Evolutionary conservation across 176 grass and related monocot genomes (phyloP).

Genomic region (Avena insularis): DNA sequence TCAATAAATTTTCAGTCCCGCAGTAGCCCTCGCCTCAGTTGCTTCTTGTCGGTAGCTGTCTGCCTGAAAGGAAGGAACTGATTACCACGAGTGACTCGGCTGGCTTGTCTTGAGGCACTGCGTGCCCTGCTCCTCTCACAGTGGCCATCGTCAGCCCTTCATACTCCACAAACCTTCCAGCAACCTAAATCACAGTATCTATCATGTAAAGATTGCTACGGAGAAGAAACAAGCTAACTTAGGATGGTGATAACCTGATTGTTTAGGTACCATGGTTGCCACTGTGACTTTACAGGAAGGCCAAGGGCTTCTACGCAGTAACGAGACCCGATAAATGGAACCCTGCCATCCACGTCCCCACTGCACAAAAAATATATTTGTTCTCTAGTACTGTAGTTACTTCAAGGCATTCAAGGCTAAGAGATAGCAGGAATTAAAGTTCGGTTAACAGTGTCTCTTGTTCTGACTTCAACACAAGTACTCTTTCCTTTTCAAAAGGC

Average conservation of each 20-base stretch:
- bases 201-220: not conserved
- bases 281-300: slow-evolving; percentile 67
- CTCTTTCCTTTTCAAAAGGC: not conserved
- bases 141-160: slow-evolving; percentile 81
- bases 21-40: slow-evolving; percentile 1
- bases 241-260: slow-evolving; percentile 55
- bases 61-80: slow-evolving; percentile 62
- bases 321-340: slow-evolving; percentile 78
- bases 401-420: not conserved
- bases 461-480: not conserved
- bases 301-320: slow-evolving; percentile 78
- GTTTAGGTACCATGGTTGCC: slow-evolving; percentile 78
- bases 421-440: not conserved
- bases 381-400: not conserved
- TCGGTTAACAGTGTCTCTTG: not conserved
- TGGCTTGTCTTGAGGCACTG: slow-evolving; percentile 87
- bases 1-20: not conserved
- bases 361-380: slow-evolving; percentile 41
- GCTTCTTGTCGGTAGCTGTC: slow-evolving; percentile 57
- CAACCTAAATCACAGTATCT: slow-evolving; percentile 54
- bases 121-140: slow-evolving; percentile 87
- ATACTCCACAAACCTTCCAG: slow-evolving; percentile 82
- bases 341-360: slow-evolving; percentile 84
- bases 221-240: not conserved
- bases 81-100: slow-evolving; percentile 74